Conservation (phyloP, 345 rosid species). For the Sisymbrium altissimum region DNA sequence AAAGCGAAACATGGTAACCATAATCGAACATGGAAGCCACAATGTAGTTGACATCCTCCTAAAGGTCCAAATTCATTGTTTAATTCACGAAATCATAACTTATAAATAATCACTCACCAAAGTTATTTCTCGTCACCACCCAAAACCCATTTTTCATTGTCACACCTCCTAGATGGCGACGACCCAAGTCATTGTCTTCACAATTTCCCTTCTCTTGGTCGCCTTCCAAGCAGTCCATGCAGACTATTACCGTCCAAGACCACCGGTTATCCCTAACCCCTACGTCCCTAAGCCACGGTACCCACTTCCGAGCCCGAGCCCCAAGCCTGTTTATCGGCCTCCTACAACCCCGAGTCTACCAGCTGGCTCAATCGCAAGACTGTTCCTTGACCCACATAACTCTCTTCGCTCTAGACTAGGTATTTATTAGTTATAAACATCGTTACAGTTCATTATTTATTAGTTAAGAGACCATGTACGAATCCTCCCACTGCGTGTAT, state of each 20-base stretch:
- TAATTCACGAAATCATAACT: constrained; percentile 7
- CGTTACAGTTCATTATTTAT: background rate
- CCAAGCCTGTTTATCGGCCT: constrained; percentile 22
- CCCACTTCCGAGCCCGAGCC: constrained; percentile 25
- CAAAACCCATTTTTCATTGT: constrained; percentile 2
- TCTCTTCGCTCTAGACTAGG: constrained; percentile 45
- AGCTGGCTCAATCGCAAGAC: constrained; percentile 33
- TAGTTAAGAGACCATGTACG: background rate
- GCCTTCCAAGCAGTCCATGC: constrained; percentile 33
- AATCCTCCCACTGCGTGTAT: background rate
- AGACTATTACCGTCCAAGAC: constrained; percentile 33
- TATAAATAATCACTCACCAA: constrained; percentile 29
- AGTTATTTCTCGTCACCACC: constrained; percentile 20
- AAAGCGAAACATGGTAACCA: constrained; percentile 41
- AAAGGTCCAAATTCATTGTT: background rate
- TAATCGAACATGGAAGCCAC: constrained; percentile 56
- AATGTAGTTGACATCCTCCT: constrained; percentile 30
- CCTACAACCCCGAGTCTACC: constrained; percentile 18
- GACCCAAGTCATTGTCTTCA: constrained; percentile 12
- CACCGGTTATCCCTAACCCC: constrained; percentile 22
- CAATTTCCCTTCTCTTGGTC: constrained; percentile 26
- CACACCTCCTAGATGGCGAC: constrained; percentile 29
- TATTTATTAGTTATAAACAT: background rate
- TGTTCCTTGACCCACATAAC: constrained; percentile 71
- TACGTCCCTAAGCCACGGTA: constrained; percentile 12